Base-by-base conservation (phyloP, 2,329 filamentous ascomycete species). In the Chaetomiaceae sp. region DNA sequence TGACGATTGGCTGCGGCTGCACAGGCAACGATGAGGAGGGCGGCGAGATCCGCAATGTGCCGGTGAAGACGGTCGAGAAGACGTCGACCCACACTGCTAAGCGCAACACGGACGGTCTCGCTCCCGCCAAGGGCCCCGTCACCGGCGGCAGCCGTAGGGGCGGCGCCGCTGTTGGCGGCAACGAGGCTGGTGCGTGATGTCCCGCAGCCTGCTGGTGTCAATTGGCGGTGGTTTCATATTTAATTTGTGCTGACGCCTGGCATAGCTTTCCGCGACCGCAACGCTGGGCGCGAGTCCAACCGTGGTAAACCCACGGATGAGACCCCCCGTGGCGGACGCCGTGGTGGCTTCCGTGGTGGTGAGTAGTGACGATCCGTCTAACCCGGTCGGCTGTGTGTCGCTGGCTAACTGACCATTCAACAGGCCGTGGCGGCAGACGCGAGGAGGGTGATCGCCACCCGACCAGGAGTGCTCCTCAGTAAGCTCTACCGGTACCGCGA, bases 41-140 rank as follows among this genome's bases (percentile, higher is more conserved):
- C 67, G 88, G 71, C 67, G 88, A 91, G 72, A 82, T 83, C 72
- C 81, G 84, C 63, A 75, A 81, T 62, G 84, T 84, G 67, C 90
- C 89, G 62, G 83, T 87, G 62, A 93, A 88, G 81, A 86, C 87
- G 68, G 79, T 93, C 66, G 88, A 95, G 70, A 95, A 93, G 82
- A 79, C 82, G 58, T 71, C 76, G 58, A 74, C 81, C 63, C 84
- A 88, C 69, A 78, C 79, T 56, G 71, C 68, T 67, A 96, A 96
- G 84, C 88, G 88, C 75, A 90, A 91, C 73, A 84, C 79, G 66
- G 83, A 86, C 65, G 81, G 81, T 66, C 81, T 88, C 66, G 78
- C 81, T 63, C 81, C 70, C 47, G 67, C 69, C 60, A 65, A 67
- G 54, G 62, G 60, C 50, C 61, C 66, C 57, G 54, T 50, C 41